Percentiles rank a stretch among this genome's conserved stretches.
These are phyloP conservation scores for Solanum medicagineum DNA, from an alignment of 257 asterid species.

Conservation along the genomic window DNA sequence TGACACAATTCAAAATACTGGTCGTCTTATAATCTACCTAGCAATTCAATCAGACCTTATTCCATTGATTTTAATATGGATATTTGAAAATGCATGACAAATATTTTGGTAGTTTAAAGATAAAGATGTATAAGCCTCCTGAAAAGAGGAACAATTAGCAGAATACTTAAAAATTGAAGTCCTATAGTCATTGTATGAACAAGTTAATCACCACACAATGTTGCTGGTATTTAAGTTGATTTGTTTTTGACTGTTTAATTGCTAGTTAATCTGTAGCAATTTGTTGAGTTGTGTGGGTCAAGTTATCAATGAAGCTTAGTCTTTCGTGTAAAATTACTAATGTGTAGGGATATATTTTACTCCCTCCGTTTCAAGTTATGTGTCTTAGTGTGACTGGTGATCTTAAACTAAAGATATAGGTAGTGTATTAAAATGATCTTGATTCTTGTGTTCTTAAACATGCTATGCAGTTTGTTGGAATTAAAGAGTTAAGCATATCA, in stretches of 20 bases:
- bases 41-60: background rate
- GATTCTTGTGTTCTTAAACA: background rate
- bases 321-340: background rate
- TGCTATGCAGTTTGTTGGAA: background rate
- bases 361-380: background rate
- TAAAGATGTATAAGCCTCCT: background rate
- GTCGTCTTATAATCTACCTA: background rate
- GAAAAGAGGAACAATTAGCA: background rate
- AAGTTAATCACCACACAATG: background rate
- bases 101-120: background rate
- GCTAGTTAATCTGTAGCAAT: background rate
- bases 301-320: background rate
- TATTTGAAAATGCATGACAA: background rate
- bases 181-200: background rate
- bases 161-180: background rate
- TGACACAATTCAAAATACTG: background rate
- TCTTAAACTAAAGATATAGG: background rate
- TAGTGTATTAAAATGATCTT: background rate
- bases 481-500: background rate
- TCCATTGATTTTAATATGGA: background rate
- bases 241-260: background rate
- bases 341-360: background rate
- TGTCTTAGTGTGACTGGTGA: background rate
- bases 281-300: background rate
- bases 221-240: background rate